Evolutionary conservation across 2,329 filamentous ascomycete genomes (phyloP), one percentile per base, ranked within the genome.

Genomic region (Penicillium occitanis): DNA sequence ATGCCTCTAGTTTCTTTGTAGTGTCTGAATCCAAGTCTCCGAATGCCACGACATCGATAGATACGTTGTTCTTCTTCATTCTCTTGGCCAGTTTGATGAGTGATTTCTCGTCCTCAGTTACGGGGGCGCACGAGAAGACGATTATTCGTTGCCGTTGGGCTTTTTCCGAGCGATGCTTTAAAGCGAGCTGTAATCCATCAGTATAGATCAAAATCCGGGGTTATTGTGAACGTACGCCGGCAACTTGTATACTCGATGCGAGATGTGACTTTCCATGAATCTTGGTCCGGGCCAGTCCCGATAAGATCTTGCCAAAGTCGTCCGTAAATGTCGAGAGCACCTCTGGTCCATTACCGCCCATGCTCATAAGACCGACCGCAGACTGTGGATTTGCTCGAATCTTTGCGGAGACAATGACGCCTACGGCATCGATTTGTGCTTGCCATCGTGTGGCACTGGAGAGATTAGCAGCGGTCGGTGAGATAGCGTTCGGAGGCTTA

Each of bases 161-260:
- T 81, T 97, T 97, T 83, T 99, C 98, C 82, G 97, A 93, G 74
- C 95, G 90, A 82, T 99, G 95, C 83, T 98, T 98, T 74, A 99
- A 86, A 48, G 95, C 95, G 73, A 99, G 87, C 93, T 97, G 75
- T 70, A 33, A 63, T 44, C 51, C 57, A 62, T 72, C 53, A 73
- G 66, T 44, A 65, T 44, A 8, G 11, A 35, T 8, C 10, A 7
- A 22, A 13, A 33, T 8, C 28, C 7, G 19, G 13, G 50, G 11
- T 14, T 53, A 19, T n/a, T 51, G 8, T n/a, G 42, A 60, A 78
- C 92, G 72, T 89, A 97, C 93, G 76, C 90, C 90, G 64, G 95
- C 95, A 69, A 99, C 92, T 80, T 97, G 95, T 76, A 99, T 95
- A 64, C 92, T 93, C 0, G 93, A 97, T 74, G 93, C 91, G 64